phyloP scores from a whole-genome alignment of 1,284 basidiomycete genomes.

The Apiotrichum veenhuisii region DNA sequence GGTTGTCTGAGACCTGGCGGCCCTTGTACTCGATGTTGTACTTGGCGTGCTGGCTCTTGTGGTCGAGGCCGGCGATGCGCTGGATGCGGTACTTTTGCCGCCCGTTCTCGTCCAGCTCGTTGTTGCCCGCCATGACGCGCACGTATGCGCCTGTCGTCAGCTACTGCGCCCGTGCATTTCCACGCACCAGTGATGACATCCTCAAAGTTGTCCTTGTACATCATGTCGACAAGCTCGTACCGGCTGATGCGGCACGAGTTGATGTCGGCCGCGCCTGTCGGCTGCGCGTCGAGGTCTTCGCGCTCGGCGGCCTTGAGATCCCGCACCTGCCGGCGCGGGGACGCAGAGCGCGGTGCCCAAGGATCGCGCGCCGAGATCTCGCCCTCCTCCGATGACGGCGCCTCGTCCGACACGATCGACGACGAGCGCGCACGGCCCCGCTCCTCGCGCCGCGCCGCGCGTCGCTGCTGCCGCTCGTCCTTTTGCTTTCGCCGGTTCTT shows the following conservation, averaged over 20 bases:
- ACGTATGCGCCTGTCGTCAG: conserved; percentile 66
- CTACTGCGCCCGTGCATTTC: too few relatives aligned
- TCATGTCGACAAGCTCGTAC: conserved; percentile 63
- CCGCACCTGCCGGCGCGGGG: conserved; percentile 10
- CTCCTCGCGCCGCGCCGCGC: conserved; percentile 50
- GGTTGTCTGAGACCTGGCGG: conserved; percentile 53
- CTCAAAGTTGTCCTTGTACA: conserved; percentile 31
- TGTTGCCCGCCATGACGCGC: conserved; percentile 64
- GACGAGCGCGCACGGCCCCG: conserved; percentile 53
- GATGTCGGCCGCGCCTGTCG: conserved; percentile 60
- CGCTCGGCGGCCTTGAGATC: conserved; percentile 60
- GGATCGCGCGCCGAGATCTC: conserved; percentile 63
- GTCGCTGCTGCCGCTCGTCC: conserved; percentile 35
- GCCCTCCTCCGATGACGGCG: conserved; percentile 57
- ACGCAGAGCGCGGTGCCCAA: conserved; percentile 44
- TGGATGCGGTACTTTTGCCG: conserved; percentile 76
- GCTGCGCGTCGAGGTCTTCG: conserved; percentile 62
- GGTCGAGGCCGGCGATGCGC: conserved; percentile 54
- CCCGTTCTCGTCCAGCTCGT: conserved; percentile 55
- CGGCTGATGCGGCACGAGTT: conserved; percentile 72
- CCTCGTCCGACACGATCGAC: conserved; percentile 27
- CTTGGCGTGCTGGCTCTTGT: conserved; percentile 40
- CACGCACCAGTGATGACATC: conserved; percentile 29
- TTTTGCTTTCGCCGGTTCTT: conserved; percentile 72
- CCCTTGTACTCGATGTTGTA: conserved; percentile 69